Base-by-base conservation (phyloP, 371 early-diverging fungal genomes). In the Mucor velutinosus region DNA sequence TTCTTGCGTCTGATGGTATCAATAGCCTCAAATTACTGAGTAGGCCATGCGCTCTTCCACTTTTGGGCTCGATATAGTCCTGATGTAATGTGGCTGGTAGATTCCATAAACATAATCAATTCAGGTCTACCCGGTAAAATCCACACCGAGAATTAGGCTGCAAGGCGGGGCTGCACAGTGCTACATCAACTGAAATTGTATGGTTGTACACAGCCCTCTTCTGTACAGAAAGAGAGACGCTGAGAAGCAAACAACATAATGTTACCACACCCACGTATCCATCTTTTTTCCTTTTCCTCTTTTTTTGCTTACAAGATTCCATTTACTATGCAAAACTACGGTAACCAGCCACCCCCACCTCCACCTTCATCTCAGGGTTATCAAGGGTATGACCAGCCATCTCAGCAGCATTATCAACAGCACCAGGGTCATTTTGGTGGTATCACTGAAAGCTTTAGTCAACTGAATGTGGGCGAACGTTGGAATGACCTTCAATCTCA, bases 401-500 rank as follows among this genome's bases (percentile, higher is more conserved):
- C 45, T 5, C 37, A 19, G 21, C 49, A 29, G 8, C 53, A 59
- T 4, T 15, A 60, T 0, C 33, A 64, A 29, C 49, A 29, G 7
- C 60, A 59, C 57, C 27, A 30, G 33, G 57, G 30, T 37, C 51
- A 25, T 25, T 45, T 61, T 41, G 35, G 55, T 39, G 45, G 30
- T 6, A 49, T 69, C 2, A 55, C 55, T 25, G 49, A 58, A 21
- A 59, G 65, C 33, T 69, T 69, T 27, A 64, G 33, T 33, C 69
- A 62, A 37, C 58, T 68, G 14, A 64, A 65, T 27, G 19, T 69
- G 1, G 58, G 61, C 23, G 70, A 69, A 7, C 45, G 65, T 12
- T 55, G 60, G 65, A 47, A 60, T 19, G 45, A 65, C 11, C 53
- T 62, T 37, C 62, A 35, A 29, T 66, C 67, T 62, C 66, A 62